These are phyloP conservation scores for Schizonepeta tenuifolia DNA, from an alignment of 257 asterid species.

Conservation along the genomic window DNA sequence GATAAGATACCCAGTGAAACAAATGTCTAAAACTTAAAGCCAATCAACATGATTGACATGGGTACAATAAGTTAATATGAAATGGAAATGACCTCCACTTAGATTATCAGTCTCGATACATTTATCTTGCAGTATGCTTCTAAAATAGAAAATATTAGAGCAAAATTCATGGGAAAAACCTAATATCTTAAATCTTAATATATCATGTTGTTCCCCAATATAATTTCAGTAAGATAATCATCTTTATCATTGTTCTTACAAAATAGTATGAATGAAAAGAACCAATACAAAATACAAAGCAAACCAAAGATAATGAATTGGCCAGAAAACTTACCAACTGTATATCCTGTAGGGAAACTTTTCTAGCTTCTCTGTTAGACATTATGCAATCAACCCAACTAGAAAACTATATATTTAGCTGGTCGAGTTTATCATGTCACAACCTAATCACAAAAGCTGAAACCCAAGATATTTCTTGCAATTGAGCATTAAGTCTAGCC, in stretches of 20 bases:
- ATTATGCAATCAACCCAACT: constrained; percentile 41
- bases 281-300: background rate
- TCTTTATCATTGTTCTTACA: background rate
- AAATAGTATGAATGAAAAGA: background rate
- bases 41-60: background rate
- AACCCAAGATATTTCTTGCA: background rate
- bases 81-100: too few relatives aligned
- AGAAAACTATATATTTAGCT: constrained; percentile 20
- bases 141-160: background rate
- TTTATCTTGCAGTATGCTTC: background rate
- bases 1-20: background rate
- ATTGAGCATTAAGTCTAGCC: constrained; percentile 18
- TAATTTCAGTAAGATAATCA: background rate
- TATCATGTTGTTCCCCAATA: too few relatives aligned
- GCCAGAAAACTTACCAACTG: constrained; percentile 55
- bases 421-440: constrained; percentile 25
- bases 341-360: constrained; percentile 63
- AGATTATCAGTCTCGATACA: too few relatives aligned
- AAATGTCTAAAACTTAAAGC: background rate
- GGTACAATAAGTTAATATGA: background rate
- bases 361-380: constrained; percentile 59
- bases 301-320: background rate
- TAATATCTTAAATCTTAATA: background rate
- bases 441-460: background rate
- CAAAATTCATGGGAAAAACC: background rate